phyloP scores from a whole-genome alignment of 192 early-diverging fungal genomes.

The Coemansia umbellata region DNA sequence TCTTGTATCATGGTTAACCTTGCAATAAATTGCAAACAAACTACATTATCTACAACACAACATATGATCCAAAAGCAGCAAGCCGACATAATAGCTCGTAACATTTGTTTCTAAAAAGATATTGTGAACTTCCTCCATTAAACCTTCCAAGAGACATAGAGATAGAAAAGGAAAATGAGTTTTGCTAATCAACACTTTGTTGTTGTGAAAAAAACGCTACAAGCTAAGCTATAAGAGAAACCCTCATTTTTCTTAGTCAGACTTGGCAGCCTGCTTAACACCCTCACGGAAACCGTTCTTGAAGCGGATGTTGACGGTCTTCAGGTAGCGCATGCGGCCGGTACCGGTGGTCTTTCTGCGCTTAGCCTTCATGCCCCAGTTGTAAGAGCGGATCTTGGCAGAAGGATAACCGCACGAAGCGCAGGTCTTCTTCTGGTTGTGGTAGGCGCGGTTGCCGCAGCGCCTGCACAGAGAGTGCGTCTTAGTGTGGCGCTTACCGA shows the following conservation, averaged over 20 bases:
- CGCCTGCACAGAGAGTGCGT: slow-evolving; percentile 97
- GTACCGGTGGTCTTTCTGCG: slow-evolving; percentile 99
- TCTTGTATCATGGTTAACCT: too few relatives aligned
- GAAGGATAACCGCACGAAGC: slow-evolving; percentile 98
- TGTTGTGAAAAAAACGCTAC: not conserved
- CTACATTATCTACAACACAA: too few relatives aligned
- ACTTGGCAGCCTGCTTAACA: slow-evolving; percentile 19
- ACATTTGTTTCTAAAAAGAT: too few relatives aligned
- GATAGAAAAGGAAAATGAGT: not conserved
- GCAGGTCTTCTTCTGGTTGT: slow-evolving; percentile 99
- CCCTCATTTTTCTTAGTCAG: slow-evolving; percentile 8
- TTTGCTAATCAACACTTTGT: not conserved
- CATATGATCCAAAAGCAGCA: too few relatives aligned
- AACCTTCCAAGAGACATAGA: not conserved
- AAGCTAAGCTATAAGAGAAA: not conserved
- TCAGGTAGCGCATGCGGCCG: slow-evolving; percentile 96
- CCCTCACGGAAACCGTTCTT: slow-evolving; percentile 98
- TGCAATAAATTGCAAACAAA: too few relatives aligned
- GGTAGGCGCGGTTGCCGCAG: slow-evolving; percentile 96
- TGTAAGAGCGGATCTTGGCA: slow-evolving; percentile 95
- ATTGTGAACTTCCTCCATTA: too few relatives aligned
- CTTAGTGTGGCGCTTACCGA: slow-evolving; percentile 99
- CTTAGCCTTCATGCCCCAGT: slow-evolving; percentile 95
- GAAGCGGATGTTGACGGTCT: slow-evolving; percentile 86
- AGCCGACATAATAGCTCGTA: too few relatives aligned